Percentiles rank a stretch among this genome's conserved stretches.
phyloP scores from a whole-genome alignment of 1,139 yeast species.

The Pneumocystis carinii region DNA sequence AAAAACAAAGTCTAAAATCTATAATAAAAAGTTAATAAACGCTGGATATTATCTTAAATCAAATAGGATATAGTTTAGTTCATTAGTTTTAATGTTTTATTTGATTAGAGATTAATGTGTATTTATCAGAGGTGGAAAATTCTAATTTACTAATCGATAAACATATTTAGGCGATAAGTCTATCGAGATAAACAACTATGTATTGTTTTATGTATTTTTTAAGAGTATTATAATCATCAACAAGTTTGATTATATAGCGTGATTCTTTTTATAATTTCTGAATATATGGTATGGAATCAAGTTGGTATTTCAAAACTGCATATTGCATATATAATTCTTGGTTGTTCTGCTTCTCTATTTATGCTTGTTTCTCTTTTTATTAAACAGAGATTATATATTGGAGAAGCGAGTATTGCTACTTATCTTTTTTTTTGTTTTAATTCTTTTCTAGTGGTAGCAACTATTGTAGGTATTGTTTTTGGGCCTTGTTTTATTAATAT shows the following conservation, averaged over 20 bases:
- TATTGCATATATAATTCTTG: conserved; percentile 83
- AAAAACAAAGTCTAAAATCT: too few relatives aligned
- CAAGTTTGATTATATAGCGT: background rate
- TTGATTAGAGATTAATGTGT: too few relatives aligned
- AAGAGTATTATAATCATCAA: background rate
- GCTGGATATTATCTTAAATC: too few relatives aligned
- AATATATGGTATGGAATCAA: conserved; percentile 36
- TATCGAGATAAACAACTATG: background rate
- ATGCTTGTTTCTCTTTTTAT: conserved; percentile 82
- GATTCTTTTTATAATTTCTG: conserved; percentile 28
- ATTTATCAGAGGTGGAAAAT: background rate
- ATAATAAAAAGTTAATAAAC: too few relatives aligned
- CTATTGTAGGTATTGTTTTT: conserved; percentile 75
- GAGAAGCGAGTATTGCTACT: conserved; percentile 47
- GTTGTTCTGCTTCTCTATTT: conserved; percentile 74
- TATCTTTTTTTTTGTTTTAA: background rate
- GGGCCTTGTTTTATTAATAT: conserved; percentile 75
- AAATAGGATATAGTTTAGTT: too few relatives aligned
- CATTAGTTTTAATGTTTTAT: too few relatives aligned
- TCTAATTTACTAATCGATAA: background rate
- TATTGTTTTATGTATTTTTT: background rate
- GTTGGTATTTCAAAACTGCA: conserved; percentile 50
- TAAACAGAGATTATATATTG: conserved; percentile 76
- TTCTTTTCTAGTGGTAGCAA: conserved; percentile 45
- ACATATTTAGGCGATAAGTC: background rate